Conservation (phyloP, 2,329 filamentous ascomycete species). For the Colletotrichum tropicale region DNA sequence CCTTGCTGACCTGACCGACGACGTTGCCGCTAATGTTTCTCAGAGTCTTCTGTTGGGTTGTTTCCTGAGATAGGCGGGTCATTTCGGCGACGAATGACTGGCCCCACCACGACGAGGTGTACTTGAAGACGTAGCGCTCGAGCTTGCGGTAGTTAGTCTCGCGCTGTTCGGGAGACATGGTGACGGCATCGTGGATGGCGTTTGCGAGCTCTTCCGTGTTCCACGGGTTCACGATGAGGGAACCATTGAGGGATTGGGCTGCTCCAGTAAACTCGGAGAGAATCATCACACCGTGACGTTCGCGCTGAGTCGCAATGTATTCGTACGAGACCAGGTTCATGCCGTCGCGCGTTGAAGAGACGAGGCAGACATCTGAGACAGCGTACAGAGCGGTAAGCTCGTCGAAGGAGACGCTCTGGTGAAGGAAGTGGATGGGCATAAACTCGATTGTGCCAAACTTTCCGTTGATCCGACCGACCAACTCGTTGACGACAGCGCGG, state of each 20-base stretch:
- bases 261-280: conserved; percentile 96
- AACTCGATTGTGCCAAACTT: conserved; percentile 97
- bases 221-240: conserved; percentile 96
- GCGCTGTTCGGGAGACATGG: conserved; percentile 89
- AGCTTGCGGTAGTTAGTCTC: conserved; percentile 89
- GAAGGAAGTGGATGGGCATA: conserved; percentile 98
- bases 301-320: conserved; percentile 92
- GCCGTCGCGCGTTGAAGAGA: conserved; percentile 94
- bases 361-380: conserved; percentile 89
- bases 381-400: conserved; percentile 94
- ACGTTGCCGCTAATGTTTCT: conserved; percentile 45
- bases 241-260: conserved; percentile 91
- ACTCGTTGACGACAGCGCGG: conserved; percentile 92
- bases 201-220: conserved; percentile 95
- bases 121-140: conserved; percentile 95
- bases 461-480: conserved; percentile 96
- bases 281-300: conserved; percentile 91
- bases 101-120: conserved; percentile 97
- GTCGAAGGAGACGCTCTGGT: conserved; percentile 94
- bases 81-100: conserved; percentile 90
- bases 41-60: conserved; percentile 42
- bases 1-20: conserved; percentile 25
- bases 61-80: conserved; percentile 51
- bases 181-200: conserved; percentile 94
- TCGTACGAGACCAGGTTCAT: conserved; percentile 99